Evolutionary conservation across 2,329 filamentous ascomycete genomes (phyloP).

Genomic region (Dactylellina sp.): DNA sequence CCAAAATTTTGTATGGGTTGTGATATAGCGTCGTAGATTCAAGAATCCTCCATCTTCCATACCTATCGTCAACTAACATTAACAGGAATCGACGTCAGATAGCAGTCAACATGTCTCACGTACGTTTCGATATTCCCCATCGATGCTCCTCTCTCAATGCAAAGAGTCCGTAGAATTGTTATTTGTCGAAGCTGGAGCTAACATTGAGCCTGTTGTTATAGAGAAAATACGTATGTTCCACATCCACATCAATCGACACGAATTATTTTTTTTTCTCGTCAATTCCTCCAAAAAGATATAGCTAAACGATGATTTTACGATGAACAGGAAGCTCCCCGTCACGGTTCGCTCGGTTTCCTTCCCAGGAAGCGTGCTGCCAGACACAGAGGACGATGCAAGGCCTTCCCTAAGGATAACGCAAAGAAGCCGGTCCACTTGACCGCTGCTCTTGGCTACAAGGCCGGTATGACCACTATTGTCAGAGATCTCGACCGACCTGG

Average conservation of each 20-base stretch:
- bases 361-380: constrained; percentile 76
- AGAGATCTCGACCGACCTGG: constrained; percentile 98
- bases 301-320: constrained; percentile 64
- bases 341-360: constrained; percentile 90
- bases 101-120: constrained; percentile 60
- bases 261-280: too few relatives aligned
- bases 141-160: constrained; percentile 25
- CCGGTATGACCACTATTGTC: constrained; percentile 99
- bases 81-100: constrained; percentile 46
- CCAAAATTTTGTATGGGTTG: constrained; percentile 52
- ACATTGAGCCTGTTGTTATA: constrained; percentile 41
- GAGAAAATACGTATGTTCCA: constrained; percentile 61
- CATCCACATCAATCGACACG: constrained; percentile 15
- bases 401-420: constrained; percentile 99
- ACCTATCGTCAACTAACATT: constrained; percentile 48
- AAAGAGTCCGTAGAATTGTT: neutral
- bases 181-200: constrained; percentile 32
- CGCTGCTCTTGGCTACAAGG: constrained; percentile 99
- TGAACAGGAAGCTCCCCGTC: constrained; percentile 87
- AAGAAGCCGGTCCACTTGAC: constrained; percentile 99
- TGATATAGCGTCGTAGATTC: constrained; percentile 47
- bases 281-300: constrained; percentile 11
- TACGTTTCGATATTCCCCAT: constrained; percentile 42
- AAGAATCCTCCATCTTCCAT: constrained; percentile 38
- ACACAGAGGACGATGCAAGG: constrained; percentile 95